Conservation (phyloP, 2,329 filamentous ascomycete genomes). For the Hymenoscyphus repandus region DNA sequence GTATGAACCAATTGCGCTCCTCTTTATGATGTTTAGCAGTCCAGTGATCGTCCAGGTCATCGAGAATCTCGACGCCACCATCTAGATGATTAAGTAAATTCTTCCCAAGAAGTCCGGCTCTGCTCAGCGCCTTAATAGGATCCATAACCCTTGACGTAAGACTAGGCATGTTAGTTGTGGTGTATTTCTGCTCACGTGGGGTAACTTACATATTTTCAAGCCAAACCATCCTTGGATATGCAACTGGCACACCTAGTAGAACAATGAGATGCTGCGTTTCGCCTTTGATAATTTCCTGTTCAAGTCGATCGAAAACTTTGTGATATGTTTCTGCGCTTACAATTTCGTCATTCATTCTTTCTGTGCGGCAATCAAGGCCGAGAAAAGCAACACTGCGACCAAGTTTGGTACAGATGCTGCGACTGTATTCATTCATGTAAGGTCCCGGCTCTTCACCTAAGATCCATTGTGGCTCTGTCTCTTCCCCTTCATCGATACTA, state of each 20-base stretch:
- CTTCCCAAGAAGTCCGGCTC: conserved; percentile 71
- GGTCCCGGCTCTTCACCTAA: conserved; percentile 75
- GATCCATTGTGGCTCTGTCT: conserved; percentile 86
- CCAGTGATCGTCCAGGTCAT: conserved; percentile 96
- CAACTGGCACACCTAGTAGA: conserved; percentile 76
- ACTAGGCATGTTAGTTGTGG: background rate
- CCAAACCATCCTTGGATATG: conserved; percentile 73
- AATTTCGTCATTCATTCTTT: conserved; percentile 78
- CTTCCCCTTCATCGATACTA: conserved; percentile 71
- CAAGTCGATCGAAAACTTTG: conserved; percentile 78
- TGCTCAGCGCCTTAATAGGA: conserved; percentile 81
- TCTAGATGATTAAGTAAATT: conserved; percentile 69
- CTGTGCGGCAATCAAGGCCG: conserved; percentile 85
- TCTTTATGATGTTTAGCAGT: conserved; percentile 91
- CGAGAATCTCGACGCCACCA: conserved; percentile 30
- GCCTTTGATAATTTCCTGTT: conserved; percentile 74
- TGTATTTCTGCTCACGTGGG: background rate
- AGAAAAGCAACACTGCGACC: conserved; percentile 76
- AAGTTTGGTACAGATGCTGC: conserved; percentile 79
- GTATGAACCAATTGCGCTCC: conserved; percentile 80
- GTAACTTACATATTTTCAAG: conserved; percentile 60
- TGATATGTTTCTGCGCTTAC: conserved; percentile 78
- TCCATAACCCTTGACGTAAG: conserved; percentile 4
- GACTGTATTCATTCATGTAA: conserved; percentile 82
- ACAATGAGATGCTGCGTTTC: conserved; percentile 88